phyloP scores from a whole-genome alignment of 495 filamentous ascomycete genomes.

The Penicillium tannophilum region DNA sequence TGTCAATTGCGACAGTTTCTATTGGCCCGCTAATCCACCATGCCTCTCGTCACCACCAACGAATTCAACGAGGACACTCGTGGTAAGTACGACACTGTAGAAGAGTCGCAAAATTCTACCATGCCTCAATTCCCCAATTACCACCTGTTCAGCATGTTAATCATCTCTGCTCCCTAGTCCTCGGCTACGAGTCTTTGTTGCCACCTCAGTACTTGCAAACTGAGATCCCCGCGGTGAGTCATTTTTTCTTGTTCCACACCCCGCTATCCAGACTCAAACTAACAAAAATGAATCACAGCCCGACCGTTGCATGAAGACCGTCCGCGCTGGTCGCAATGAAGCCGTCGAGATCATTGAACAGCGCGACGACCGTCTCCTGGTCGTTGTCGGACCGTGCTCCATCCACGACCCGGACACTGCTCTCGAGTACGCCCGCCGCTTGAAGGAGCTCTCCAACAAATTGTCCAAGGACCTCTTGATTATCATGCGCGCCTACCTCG shows the following conservation, averaged over 20 bases:
- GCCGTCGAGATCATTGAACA: conserved; percentile 82
- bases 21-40: conserved; percentile 27
- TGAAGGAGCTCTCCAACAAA: conserved; percentile 73
- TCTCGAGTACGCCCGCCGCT: conserved; percentile 78
- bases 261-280: conserved; percentile 16
- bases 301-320: conserved; percentile 59
- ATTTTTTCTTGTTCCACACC: conserved; percentile 26
- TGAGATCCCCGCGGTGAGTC: conserved; percentile 80
- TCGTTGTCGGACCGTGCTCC: conserved; percentile 94
- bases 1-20: background rate
- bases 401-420: conserved; percentile 92
- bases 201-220: conserved; percentile 83
- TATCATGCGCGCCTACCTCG: conserved; percentile 98
- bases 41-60: conserved; percentile 52
- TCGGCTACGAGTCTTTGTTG: conserved; percentile 94
- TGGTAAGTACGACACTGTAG: conserved; percentile 35
- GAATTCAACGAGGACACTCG: conserved; percentile 57
- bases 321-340: conserved; percentile 80
- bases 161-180: conserved; percentile 55
- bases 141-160: background rate
- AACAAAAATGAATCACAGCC: conserved; percentile 36
- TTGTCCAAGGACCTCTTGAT: conserved; percentile 83
- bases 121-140: conserved; percentile 1
- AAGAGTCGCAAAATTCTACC: background rate
- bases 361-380: conserved; percentile 81